phyloP scores from a whole-genome alignment of 148 eudicot species.

The Rhododendron ferrugineum region DNA sequence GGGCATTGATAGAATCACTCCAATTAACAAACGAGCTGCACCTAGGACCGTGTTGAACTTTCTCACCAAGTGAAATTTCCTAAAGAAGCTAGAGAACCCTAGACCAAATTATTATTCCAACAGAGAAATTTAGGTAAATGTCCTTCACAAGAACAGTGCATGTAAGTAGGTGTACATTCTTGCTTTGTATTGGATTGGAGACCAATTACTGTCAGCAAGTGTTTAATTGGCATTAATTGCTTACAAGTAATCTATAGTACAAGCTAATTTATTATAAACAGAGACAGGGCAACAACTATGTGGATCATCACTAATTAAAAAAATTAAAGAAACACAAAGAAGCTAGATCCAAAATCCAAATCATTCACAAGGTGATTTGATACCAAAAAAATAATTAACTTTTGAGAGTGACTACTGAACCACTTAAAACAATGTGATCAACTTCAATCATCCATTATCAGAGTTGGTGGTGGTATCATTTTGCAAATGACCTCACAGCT shows the following conservation, averaged over 20 bases:
- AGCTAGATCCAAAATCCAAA: not conserved
- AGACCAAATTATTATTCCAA: not conserved
- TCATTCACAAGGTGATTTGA: not conserved
- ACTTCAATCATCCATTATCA: not conserved
- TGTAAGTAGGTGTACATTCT: not conserved
- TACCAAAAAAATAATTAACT: not conserved
- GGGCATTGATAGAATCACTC: not conserved
- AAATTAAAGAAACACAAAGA: not conserved
- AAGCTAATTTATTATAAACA: not conserved
- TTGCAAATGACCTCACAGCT: not conserved
- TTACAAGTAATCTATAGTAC: not conserved
- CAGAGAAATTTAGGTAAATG: not conserved
- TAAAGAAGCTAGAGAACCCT: not conserved
- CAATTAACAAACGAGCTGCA: not conserved
- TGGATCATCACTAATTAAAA: not conserved
- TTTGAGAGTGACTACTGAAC: slow-evolving; percentile 11
- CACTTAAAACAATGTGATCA: not conserved
- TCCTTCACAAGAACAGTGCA: not conserved
- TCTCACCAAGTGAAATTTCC: not conserved
- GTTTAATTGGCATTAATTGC: not conserved
- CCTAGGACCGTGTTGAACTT: not conserved
- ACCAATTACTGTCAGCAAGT: not conserved
- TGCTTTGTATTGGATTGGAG: not conserved
- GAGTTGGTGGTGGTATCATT: not conserved
- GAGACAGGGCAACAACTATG: not conserved